Evolutionary conservation across 2,329 filamentous ascomycete species (phyloP).

Genomic region (Aureobasidium sp.): DNA sequence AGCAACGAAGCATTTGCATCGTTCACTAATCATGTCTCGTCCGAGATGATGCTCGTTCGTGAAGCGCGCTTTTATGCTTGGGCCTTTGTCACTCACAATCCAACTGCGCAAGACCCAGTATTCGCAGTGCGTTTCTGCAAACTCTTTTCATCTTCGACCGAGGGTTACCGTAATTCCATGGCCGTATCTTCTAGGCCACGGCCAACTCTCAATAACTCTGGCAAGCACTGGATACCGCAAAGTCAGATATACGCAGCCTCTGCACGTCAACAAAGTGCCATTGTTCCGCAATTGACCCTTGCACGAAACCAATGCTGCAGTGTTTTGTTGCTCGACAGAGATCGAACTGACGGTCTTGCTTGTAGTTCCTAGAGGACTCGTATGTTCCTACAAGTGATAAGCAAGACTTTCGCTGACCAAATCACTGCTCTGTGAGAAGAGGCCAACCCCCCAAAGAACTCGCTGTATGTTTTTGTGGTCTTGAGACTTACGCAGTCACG

Average conservation of each 20-base stretch:
- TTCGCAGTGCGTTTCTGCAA: not conserved
- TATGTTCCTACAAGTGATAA: not conserved
- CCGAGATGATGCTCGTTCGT: not conserved
- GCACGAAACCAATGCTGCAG: not conserved
- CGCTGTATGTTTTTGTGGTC: not conserved
- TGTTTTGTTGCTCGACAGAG: not conserved
- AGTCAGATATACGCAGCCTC: not conserved
- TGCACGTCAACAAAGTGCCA: not conserved
- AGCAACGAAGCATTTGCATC: too few relatives aligned
- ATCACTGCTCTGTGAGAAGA: not conserved
- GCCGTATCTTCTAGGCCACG: not conserved
- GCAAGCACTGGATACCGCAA: not conserved
- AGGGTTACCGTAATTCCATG: not conserved
- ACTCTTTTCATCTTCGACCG: not conserved
- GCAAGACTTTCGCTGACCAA: not conserved
- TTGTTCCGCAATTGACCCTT: not conserved
- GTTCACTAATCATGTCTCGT: not conserved
- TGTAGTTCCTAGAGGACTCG: not conserved
- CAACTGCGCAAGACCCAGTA: too few relatives aligned
- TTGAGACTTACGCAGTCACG: not conserved
- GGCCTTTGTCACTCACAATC: too few relatives aligned
- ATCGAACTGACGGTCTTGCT: not conserved
- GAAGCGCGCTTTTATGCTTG: not conserved
- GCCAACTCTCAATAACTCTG: not conserved
- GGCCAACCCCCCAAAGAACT: not conserved